Evolutionary conservation across 164 flowering plant species (phyloP), one percentile per base, ranked within the genome.

Genomic region (Paratinospora sagittata): DNA sequence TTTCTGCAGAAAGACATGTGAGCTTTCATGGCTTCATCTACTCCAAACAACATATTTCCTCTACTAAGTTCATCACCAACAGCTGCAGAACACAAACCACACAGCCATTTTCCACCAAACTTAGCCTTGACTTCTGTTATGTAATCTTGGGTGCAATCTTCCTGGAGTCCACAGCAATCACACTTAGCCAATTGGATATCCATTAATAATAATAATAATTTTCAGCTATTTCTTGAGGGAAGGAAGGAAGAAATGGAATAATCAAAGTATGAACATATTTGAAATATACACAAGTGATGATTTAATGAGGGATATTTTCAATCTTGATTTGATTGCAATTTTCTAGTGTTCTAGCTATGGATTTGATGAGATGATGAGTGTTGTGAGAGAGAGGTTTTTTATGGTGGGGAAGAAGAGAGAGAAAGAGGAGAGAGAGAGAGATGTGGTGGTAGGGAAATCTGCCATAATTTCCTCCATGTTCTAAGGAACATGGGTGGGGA

Each of bases 61-160:
- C 86, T 82, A 26, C 63, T 79, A 0, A 84, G 84, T 72, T 94
- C 98, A 73, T 94, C 95, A 70, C 85, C 82, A 0, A 92, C 97
- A 0, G 98, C 98, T 70, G 88, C 95, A 21, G 97, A 89, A 78
- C 98, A 94, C 70, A 92, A 71, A 61, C 98, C 97, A 77, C 98
- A 94, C 11, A 94, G 84, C 96, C 96, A 94, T 83, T 90, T 90
- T 27, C 91, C 98, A 2, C 83, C 86, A 62, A 94, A 94, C 39
- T 86, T 90, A 5, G 84, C 77, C 78, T 84, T 89, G 70, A 94
- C 92, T 45, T 81, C 81, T 36, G 71, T 79, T 12, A 94, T 94
- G 76, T 94, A 94, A 14, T 88, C 90, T 72, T 84, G 87, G n/a
- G 98, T 94, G 79, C 98, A 94, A 26, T 94, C 98, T 55, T 94